Base-by-base conservation (phyloP, 768 basidiomycete species). In the Asterophora lycoperdoides region DNA sequence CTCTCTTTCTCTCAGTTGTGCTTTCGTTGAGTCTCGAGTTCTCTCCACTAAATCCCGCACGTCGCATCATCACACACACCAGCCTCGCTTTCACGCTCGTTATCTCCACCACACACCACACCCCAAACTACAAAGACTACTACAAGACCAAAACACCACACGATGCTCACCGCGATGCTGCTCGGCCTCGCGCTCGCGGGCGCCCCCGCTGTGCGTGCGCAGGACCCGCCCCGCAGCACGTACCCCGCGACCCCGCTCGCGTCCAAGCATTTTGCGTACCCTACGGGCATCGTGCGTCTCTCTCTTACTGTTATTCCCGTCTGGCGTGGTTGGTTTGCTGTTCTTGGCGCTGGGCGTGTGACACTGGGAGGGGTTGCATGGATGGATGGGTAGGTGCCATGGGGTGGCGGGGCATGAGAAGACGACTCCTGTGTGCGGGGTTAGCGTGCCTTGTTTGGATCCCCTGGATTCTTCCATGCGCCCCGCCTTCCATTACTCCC, bases 231-330 rank as follows among this genome's bases (percentile, higher is more conserved):
- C 8, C 47, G 48, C 43, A 64, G 62, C n/a, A 67, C 73, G 14
- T 69, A 60, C 43, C 75, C 65, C 38, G 66, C 73, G 0, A 67
- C 61, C 0, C 72, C 75, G 0, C 68, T 77, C 19, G 73, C 68
- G 18, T 64, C 60, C 20, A 76, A 77, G 42, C 64, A 63, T 15
- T 76, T 63, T 56, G 58, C 64, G 0, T 76, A 75, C 45, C 74
- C 75, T 0, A 54, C 52, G 20, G 72, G 63, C 18, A 67, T 76
- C 26, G 75, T 75, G 10, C 48, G 72, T 64, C 23, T 45, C 32
- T 35, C 29, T 34, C 19, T 20, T 13, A 8, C 33, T 15, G 10
- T 15, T 29, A 2, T 26, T 37, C 36, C 4, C 10, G 36, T 23
- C 13, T 23, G 26, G 5, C 33, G 32, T 33, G 17, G n/a, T n/a